Evolutionary conservation across 2,329 filamentous ascomycete genomes (phyloP), one percentile per base, ranked within the genome.

Genomic region (Venturia pyrina): DNA sequence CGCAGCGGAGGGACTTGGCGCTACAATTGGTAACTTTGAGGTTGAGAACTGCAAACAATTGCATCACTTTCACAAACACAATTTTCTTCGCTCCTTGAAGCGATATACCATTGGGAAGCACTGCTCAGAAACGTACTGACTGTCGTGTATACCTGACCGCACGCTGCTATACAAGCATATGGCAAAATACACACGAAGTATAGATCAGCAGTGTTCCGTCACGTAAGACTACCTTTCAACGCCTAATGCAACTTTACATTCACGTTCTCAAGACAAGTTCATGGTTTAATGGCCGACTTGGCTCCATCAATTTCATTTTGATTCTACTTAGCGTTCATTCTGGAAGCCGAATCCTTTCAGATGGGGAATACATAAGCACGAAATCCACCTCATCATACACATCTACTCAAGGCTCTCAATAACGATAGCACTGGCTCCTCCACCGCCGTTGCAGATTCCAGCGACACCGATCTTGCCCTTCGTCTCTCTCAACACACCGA

Each of bases 361-460:
- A 61, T 37, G 13, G 59, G 59, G 21, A 44, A 28, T 61, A 34
- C 11, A 32, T 34, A n/a, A 28, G 17, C 19, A 21, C 37, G 11
- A 40, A 40, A 40, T 61, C 57, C n/a, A 17, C 17, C 24, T 62
- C 60, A n/a, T 34, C 5, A n/a, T 28, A 10, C n/a, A n/a, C 40
- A 53, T 43, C 40, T 66, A 67, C 34, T 67, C 44, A 32, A 67
- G 43, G 43, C 41, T 66, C 40, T 99, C 95, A 73, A 99, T 86
- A 69, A 99, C 91, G 70, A 99, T 81, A 67, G 95, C 95, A 73
- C 91, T 96, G 67, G 95, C 95, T 76, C 95, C 95, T 72, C 95
- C 95, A 66, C 95, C 95, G 70, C 95, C 95, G 78, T 99, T 99
- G 87, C 95, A 99, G 75, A 99, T 98, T 74, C 91, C 95, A 48